Evolutionary conservation across 306 rosid species (phyloP), one percentile per base, ranked within the genome.

Genomic region (Corylus americana): DNA sequence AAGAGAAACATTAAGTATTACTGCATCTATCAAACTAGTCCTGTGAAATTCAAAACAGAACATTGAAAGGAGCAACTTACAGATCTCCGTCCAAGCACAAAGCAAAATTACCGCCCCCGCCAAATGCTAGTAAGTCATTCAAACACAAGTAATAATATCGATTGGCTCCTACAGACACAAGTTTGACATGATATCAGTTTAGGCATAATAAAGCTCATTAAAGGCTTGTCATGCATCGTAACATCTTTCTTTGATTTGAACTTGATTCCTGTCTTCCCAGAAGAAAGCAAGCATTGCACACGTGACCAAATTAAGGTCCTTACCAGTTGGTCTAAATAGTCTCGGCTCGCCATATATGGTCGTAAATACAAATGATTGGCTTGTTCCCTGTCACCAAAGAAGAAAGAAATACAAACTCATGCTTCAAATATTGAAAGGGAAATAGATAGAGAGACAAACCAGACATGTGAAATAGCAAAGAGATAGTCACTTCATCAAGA

Each of bases 271-370:
- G 51, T 84, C 42, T 59, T 63, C 78, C 73, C 17, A 75, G 5
- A 80, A 74, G 69, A 44, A 44, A 64, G 67, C 20, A 68, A 17
- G 80, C 64, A 63, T 62, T 61, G 9, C 47, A 50, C 79, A 49
- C 9, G 76, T 42, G 29, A 81, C 73, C 39, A 27, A 3, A 69
- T 76, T 11, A 80, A 78, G 75, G 68, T 55, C 75, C 91, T 88
- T 83, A 96, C 99, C 99, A n/a, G 98, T 96, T 64, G 99, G 92
- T 80, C 92, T 92, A 85, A 96, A 96, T 73, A 96, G 86, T 88
- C 96, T 96, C 72, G 99, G 99, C 57, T 83, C 79, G n/a, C 98
- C 99, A 85, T 93, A 90, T 83, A 88, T 72, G 51, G 99, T 96
- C 2, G 99, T 93, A 75, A 96, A 96, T 51, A 96, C 99, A 84